Evolutionary conservation across 129 eudicot species (phyloP), one percentile per base, ranked within the genome.

Genomic region (Flaveria sonorensis): DNA sequence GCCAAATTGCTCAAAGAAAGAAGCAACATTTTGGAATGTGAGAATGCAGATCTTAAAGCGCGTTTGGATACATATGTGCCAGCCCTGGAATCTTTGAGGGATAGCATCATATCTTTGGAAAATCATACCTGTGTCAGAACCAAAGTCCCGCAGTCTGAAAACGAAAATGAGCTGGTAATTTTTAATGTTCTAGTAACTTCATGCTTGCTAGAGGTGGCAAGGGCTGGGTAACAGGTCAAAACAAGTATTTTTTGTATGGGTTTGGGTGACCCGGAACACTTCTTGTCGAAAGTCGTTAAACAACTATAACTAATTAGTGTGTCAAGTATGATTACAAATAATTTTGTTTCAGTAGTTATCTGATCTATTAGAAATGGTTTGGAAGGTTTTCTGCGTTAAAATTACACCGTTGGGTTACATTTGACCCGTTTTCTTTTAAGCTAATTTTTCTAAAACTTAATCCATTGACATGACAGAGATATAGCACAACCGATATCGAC

Each of bases 71-170:
- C 80, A 43, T 87, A 80, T 63, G 73, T 72, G 43, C 87, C 92
- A 1, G 92, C 85, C 47, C 73, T 92, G 50, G 63, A 32, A 30
- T 85, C 90, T 46, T 83, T 92, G 83, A 79, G 77, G 75, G 91
- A 90, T 61, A 77, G 80, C 46, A 81, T 92, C 21, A 68, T 83
- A 55, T 92, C 98, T 16, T 77, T 92, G 63, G 96, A 92, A 84
- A 83, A 77, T 24, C 89, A 61, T 69, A 83, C 81, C 12, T 45
- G 43, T 75, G 21, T 64, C 70, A 74, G 72, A 47, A 57, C 84
- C 71, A 77, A 81, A 79, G 81, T 81, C 52, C 81, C 68, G 40
- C 73, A 76, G 14, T 75, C 79, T 39, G 76, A 63, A 62, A 62
- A 62, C 16, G 85, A 81, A 48, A 45, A 69, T 2, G 14, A 16